Conservation (phyloP, 176 grass and related monocot species). For the Themeda triandra region DNA sequence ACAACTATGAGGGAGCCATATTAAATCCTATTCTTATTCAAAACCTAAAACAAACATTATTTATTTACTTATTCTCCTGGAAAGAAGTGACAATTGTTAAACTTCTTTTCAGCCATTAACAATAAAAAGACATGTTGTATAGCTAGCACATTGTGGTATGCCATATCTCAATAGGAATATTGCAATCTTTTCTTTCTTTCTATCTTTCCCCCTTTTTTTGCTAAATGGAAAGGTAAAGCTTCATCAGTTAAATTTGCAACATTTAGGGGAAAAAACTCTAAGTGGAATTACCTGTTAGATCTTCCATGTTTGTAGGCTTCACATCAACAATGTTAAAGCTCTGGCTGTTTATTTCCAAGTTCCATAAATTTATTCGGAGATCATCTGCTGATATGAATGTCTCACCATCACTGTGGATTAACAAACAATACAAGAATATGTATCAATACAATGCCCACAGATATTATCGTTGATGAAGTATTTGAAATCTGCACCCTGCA, state of each 20-base stretch:
- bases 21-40: conserved; percentile 7
- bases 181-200: background rate
- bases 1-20: background rate
- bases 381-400: conserved; percentile 98
- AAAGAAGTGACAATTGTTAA: background rate
- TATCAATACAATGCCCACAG: conserved; percentile 21
- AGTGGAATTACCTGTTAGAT: conserved; percentile 68
- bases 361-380: conserved; percentile 94
- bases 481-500: conserved; percentile 1
- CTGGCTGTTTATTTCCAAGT: conserved; percentile 93
- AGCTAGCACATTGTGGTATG: background rate
- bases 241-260: background rate
- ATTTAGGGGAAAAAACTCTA: background rate
- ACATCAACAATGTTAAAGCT: conserved; percentile 98
- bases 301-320: conserved; percentile 97
- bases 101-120: background rate
- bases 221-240: background rate
- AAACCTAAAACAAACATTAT: background rate
- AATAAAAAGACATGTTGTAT: background rate
- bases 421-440: conserved; percentile 25
- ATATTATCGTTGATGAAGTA: background rate
- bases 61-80: background rate
- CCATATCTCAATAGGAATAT: conserved; percentile 8
- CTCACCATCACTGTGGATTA: conserved; percentile 75
- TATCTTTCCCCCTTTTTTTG: background rate